These are phyloP conservation scores for Globisporangium cylindrosporum DNA, from an alignment of 352 stramenopile genomes.

Conservation along the genomic window DNA sequence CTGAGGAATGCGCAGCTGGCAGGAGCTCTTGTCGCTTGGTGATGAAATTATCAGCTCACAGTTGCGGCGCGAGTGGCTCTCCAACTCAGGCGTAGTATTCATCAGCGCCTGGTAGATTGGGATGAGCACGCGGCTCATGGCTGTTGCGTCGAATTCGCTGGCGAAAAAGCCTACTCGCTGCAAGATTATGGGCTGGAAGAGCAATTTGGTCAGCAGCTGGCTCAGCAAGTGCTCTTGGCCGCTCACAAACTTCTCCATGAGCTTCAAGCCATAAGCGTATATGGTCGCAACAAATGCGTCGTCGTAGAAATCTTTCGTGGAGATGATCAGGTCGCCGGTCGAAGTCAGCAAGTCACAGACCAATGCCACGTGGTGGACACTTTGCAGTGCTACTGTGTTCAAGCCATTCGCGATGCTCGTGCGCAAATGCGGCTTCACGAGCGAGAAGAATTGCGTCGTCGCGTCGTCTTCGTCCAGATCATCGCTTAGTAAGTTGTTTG, in stretches of 20 bases:
- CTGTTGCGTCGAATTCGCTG: slow-evolving; percentile 32
- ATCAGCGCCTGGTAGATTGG: slow-evolving; percentile 72
- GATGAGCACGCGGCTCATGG: slow-evolving; percentile 50
- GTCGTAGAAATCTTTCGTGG: slow-evolving; percentile 20
- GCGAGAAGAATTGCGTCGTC: slow-evolving; percentile 18
- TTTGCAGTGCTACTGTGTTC: background rate
- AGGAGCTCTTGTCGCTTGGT: slow-evolving; percentile 36
- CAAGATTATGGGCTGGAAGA: slow-evolving; percentile 48
- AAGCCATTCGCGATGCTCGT: background rate
- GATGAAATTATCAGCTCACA: slow-evolving; percentile 22
- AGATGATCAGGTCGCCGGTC: slow-evolving; percentile 15
- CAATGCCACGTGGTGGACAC: background rate
- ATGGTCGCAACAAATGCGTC: slow-evolving; percentile 34
- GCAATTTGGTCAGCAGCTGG: slow-evolving; percentile 38
- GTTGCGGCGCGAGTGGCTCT: slow-evolving; percentile 41
- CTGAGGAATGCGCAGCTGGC: slow-evolving; percentile 56
- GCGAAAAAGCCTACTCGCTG: slow-evolving; percentile 42
- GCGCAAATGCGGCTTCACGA: slow-evolving; percentile 12
- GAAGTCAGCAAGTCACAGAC: slow-evolving; percentile 19
- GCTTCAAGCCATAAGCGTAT: slow-evolving; percentile 34
- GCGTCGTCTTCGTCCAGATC: slow-evolving; percentile 58
- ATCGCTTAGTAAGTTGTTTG: slow-evolving; percentile 32
- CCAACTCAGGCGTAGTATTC: slow-evolving; percentile 51
- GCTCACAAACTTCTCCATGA: slow-evolving; percentile 35
- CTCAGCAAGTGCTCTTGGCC: slow-evolving; percentile 54